Percentiles rank a stretch among this genome's conserved stretches.
Evolutionary conservation across 805 yeast genomes (phyloP).

Genomic region (Starmerella bombicola): DNA sequence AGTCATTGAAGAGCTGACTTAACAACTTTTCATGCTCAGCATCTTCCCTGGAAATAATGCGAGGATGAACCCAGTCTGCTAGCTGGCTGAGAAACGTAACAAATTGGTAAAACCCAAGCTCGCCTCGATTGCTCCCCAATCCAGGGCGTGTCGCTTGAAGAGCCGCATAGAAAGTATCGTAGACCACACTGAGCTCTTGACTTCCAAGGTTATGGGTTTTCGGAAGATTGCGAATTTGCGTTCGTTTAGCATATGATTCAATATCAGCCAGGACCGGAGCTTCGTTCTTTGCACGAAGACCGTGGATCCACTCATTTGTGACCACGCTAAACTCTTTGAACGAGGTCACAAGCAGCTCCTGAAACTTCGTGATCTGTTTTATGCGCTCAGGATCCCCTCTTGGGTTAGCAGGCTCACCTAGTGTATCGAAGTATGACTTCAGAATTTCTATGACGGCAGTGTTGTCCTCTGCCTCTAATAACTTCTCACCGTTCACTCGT

Average conservation of each 20-base stretch:
- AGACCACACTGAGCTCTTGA: slow-evolving; percentile 54
- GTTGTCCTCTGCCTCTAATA: slow-evolving; percentile 73
- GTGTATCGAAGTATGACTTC: slow-evolving; percentile 63
- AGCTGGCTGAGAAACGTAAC: slow-evolving; percentile 62
- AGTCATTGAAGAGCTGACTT: slow-evolving; percentile 48
- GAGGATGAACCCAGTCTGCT: slow-evolving; percentile 53
- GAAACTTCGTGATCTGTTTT: slow-evolving; percentile 67
- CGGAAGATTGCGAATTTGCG: slow-evolving; percentile 78
- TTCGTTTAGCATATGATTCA: slow-evolving; percentile 79
- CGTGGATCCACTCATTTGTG: slow-evolving; percentile 59
- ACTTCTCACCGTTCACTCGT: slow-evolving; percentile 73
- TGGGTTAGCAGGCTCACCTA: slow-evolving; percentile 67
- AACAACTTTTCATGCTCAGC: slow-evolving; percentile 37
- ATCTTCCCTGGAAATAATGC: slow-evolving; percentile 20
- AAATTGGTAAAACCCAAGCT: slow-evolving; percentile 65
- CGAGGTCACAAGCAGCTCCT: slow-evolving; percentile 79
- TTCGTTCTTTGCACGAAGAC: slow-evolving; percentile 57
- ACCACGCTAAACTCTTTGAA: slow-evolving; percentile 79
- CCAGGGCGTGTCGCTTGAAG: slow-evolving; percentile 49
- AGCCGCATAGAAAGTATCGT: slow-evolving; percentile 73
- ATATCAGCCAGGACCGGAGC: slow-evolving; percentile 72
- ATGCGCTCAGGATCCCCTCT: slow-evolving; percentile 50
- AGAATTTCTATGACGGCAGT: slow-evolving; percentile 80
- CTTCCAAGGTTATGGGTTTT: slow-evolving; percentile 48
- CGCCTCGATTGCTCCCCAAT: slow-evolving; percentile 37